phyloP scores from a whole-genome alignment of 495 filamentous ascomycete genomes.

The Terfezia claveryi region DNA sequence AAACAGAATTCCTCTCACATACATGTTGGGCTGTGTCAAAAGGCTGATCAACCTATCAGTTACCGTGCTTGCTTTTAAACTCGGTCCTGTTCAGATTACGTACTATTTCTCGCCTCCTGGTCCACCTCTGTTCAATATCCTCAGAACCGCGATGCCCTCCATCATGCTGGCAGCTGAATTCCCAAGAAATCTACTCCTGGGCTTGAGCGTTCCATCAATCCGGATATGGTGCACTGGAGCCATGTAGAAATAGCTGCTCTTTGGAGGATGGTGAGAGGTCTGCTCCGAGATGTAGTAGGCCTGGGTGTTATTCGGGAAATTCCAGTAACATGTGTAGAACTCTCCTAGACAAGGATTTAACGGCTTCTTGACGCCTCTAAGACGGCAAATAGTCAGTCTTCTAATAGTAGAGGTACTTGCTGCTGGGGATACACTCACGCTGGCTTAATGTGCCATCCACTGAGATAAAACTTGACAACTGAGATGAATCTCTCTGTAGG shows the following conservation, averaged over 20 bases:
- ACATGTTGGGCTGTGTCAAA: constrained; percentile 97
- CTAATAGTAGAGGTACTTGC: constrained; percentile 10
- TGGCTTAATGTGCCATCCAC: constrained; percentile 97
- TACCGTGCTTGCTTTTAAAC: background rate
- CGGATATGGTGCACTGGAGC: constrained; percentile 83
- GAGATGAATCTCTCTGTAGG: constrained; percentile 77
- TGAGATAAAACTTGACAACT: constrained; percentile 92
- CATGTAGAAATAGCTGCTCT: constrained; percentile 99
- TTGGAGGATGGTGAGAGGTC: constrained; percentile 92
- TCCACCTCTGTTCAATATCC: constrained; percentile 50
- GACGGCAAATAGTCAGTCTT: background rate
- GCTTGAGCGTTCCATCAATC: constrained; percentile 89
- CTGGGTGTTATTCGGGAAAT: constrained; percentile 60
- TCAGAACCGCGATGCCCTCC: constrained; percentile 81
- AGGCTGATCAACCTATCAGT: constrained; percentile 30
- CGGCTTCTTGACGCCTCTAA: constrained; percentile 91
- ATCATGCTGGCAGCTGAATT: constrained; percentile 97
- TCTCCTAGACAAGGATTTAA: constrained; percentile 94
- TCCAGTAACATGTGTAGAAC: constrained; percentile 88
- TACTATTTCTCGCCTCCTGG: constrained; percentile 67
- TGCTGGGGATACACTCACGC: constrained; percentile 37
- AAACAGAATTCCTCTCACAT: constrained; percentile 88
- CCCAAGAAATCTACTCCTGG: constrained; percentile 86
- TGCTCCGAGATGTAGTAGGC: constrained; percentile 96
- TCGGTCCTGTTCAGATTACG: constrained; percentile 18